Evolutionary conservation across 805 yeast genomes (phyloP).

Genomic region (Yamadazyma takamatsuzukensis): DNA sequence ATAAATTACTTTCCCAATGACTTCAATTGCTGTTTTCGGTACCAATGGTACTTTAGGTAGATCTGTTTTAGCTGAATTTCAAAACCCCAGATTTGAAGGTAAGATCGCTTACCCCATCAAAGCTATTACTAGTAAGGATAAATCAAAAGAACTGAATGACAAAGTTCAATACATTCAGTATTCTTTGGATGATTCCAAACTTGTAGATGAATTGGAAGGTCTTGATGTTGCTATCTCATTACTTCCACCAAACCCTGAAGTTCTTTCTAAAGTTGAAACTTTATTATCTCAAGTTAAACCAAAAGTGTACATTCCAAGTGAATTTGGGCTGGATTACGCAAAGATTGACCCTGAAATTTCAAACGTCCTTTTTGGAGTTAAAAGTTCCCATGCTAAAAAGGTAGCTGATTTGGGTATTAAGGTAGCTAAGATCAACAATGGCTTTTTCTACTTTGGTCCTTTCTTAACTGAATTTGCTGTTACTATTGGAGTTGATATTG

Average conservation of each 20-base stretch:
- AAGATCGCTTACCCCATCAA: slow-evolving; percentile 46
- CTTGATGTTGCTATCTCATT: slow-evolving; percentile 51
- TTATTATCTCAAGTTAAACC: slow-evolving; percentile 40
- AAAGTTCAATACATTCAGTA: slow-evolving; percentile 37
- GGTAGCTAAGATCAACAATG: slow-evolving; percentile 40
- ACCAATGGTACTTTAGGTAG: slow-evolving; percentile 49
- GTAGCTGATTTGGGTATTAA: slow-evolving; percentile 36
- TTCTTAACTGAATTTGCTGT: slow-evolving; percentile 32
- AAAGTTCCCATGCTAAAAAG: slow-evolving; percentile 35
- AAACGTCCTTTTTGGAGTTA: slow-evolving; percentile 30
- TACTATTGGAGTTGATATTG: slow-evolving; percentile 35
- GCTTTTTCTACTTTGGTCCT: slow-evolving; percentile 23
- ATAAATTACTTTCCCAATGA: too few relatives aligned
- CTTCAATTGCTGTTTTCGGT: slow-evolving; percentile 50
- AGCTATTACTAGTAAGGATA: slow-evolving; percentile 45
- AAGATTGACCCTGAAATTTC: slow-evolving; percentile 29
- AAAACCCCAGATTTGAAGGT: slow-evolving; percentile 38
- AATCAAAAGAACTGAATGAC: slow-evolving; percentile 23
- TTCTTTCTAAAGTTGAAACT: slow-evolving; percentile 32
- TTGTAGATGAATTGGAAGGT: slow-evolving; percentile 39
- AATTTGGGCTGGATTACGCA: slow-evolving; percentile 41
- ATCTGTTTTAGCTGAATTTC: slow-evolving; percentile 43
- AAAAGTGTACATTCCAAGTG: slow-evolving; percentile 55
- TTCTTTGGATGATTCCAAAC: slow-evolving; percentile 19
- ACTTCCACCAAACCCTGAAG: slow-evolving; percentile 24